Evolutionary conservation across 139 green algal genomes (phyloP).

Genomic region (Ettlia oleoabundans): DNA sequence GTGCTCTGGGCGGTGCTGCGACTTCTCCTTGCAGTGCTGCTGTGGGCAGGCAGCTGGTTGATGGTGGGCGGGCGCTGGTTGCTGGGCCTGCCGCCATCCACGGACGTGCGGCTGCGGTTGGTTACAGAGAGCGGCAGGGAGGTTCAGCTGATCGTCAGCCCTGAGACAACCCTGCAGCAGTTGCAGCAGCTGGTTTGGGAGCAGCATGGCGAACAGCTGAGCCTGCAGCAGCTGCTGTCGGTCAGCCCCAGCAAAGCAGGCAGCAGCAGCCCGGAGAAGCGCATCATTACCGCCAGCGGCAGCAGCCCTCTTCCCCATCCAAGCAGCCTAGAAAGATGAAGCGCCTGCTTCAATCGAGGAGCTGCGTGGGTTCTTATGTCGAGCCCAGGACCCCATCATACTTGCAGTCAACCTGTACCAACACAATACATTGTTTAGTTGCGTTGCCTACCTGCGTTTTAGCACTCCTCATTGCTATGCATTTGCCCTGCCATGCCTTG

Average conservation of each 20-base stretch:
- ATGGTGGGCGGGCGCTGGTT: background rate
- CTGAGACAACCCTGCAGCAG: background rate
- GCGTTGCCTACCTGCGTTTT: no score
- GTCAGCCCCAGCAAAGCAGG: background rate
- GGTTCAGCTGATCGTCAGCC: background rate
- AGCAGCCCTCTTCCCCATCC: background rate
- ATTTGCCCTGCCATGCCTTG: no score
- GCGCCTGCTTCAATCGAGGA: no score
- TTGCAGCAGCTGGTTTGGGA: conserved; percentile 18
- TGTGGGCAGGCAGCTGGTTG: background rate
- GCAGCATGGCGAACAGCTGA: conserved; percentile 20
- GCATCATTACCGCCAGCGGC: background rate
- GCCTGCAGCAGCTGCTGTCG: conserved; percentile 19
- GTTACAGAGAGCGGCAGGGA: conserved; percentile 4
- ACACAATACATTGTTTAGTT: no score
- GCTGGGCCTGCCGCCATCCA: background rate
- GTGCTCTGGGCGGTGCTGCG: conserved; percentile 6
- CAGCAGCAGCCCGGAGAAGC: background rate
- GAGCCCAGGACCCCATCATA: no score
- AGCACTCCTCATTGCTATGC: no score
- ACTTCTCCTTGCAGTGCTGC: background rate
- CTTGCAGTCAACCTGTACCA: no score
- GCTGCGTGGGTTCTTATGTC: no score
- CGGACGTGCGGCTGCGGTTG: background rate
- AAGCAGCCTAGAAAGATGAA: background rate